Evolutionary conservation across 306 rosid species (phyloP).

Genomic region (Cotoneaster glaucophyllus): DNA sequence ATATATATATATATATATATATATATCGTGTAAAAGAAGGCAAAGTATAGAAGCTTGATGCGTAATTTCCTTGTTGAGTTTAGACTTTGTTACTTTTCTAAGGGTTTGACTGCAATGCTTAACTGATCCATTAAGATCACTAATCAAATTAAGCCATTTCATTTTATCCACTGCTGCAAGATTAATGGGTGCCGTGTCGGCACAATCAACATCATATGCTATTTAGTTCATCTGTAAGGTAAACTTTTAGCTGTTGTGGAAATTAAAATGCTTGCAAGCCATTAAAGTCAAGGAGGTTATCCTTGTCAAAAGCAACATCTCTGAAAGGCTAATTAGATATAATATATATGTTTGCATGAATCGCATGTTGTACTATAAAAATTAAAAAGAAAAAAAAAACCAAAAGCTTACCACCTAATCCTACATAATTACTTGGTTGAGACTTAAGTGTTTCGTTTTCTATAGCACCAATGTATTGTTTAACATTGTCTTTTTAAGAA

Average conservation of each 20-base stretch:
- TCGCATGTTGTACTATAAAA: not conserved
- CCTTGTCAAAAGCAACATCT: constrained; percentile 6
- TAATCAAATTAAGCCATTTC: not conserved
- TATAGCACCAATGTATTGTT: not conserved
- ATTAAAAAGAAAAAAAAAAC: not conserved
- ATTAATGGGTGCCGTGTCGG: constrained; percentile 18
- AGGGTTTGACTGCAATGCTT: constrained; percentile 16
- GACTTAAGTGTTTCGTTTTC: not conserved
- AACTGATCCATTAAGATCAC: constrained; percentile 12
- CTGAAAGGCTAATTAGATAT: not conserved
- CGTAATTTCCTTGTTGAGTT: not conserved
- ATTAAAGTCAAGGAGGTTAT: constrained; percentile 28
- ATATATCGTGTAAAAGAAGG: not conserved
- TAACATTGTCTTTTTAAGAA: not conserved
- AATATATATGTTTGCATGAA: not conserved
- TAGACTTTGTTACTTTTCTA: constrained; percentile 11
- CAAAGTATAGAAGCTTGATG: not conserved
- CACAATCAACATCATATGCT: not conserved
- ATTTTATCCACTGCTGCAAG: not conserved
- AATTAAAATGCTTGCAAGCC: constrained; percentile 5
- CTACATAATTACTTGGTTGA: constrained; percentile 11
- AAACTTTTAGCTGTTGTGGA: not conserved
- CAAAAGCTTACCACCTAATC: constrained; percentile 18
- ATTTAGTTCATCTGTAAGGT: constrained; percentile 3
- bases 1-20: too few relatives aligned